Conservation (phyloP, 352 stramenopile genomes). For the Phytophthora litchii region DNA sequence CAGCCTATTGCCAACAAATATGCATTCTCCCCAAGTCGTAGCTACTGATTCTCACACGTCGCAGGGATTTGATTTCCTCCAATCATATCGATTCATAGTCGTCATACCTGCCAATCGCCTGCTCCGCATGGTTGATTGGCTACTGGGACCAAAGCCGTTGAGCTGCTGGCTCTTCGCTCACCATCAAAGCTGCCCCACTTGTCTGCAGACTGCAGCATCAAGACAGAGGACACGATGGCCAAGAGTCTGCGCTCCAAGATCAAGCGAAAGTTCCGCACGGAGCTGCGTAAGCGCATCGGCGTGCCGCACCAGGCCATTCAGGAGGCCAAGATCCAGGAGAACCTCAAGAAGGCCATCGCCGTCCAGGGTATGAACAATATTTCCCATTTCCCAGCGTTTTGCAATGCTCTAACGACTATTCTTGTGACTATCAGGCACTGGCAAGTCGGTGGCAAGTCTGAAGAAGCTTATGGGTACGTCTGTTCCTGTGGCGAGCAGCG, state of each 20-base stretch:
- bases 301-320: conserved; percentile 73
- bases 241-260: conserved; percentile 91
- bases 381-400: background rate
- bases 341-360: conserved; percentile 83
- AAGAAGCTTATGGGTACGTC: conserved; percentile 76
- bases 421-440: conserved; percentile 33
- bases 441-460: conserved; percentile 62
- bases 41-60: conserved; percentile 31
- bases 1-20: too few relatives aligned
- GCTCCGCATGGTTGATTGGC: conserved; percentile 32
- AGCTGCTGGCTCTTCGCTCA: conserved; percentile 16
- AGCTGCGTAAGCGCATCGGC: conserved; percentile 83
- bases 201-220: background rate
- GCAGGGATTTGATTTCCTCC: conserved; percentile 17
- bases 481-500: conserved; percentile 48
- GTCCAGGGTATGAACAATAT: conserved; percentile 48
- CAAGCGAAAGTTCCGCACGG: conserved; percentile 89
- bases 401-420: conserved; percentile 7
- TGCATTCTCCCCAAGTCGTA: too few relatives aligned
- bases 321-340: conserved; percentile 85
- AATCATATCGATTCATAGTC: conserved; percentile 3
- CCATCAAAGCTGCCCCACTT: conserved; percentile 22
- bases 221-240: conserved; percentile 57
- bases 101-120: conserved; percentile 22
- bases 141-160: conserved; percentile 21